Conservation (phyloP, 1,284 basidiomycete species). For the Melampsora larici-populina region DNA sequence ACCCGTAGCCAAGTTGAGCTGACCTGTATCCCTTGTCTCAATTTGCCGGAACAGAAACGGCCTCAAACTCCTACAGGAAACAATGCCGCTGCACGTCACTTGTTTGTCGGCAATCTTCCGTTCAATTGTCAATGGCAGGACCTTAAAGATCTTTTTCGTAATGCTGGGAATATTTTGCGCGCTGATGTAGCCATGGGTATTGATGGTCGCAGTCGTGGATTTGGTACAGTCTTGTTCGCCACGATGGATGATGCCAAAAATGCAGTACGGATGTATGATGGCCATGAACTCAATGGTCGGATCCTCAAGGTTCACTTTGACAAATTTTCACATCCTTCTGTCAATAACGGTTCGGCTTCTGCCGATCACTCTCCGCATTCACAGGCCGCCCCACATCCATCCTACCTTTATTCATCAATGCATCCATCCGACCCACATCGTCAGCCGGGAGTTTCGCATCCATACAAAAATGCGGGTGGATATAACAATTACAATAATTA, state of each 20-base stretch:
- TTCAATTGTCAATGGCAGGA: constrained; percentile 95
- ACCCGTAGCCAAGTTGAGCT: neutral
- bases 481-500: too few species aligned
- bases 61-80: neutral
- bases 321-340: neutral
- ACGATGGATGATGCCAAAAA: constrained; percentile 76
- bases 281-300: constrained; percentile 45
- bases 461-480: too few species aligned
- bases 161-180: constrained; percentile 87
- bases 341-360: neutral
- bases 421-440: neutral
- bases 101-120: constrained; percentile 63
- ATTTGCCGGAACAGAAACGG: neutral
- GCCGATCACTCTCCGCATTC: neutral
- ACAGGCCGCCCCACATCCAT: neutral
- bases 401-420: neutral
- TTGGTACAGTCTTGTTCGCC: constrained; percentile 89
- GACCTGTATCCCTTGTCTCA: neutral
- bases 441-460: too few species aligned
- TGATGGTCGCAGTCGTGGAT: constrained; percentile 85
- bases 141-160: constrained; percentile 92
- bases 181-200: constrained; percentile 89
- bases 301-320: constrained; percentile 23
- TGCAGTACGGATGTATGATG: constrained; percentile 53
- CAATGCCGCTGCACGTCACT: neutral